Evolutionary conservation across 768 basidiomycete genomes (phyloP).

Genomic region (Lentinula aciculospora): DNA sequence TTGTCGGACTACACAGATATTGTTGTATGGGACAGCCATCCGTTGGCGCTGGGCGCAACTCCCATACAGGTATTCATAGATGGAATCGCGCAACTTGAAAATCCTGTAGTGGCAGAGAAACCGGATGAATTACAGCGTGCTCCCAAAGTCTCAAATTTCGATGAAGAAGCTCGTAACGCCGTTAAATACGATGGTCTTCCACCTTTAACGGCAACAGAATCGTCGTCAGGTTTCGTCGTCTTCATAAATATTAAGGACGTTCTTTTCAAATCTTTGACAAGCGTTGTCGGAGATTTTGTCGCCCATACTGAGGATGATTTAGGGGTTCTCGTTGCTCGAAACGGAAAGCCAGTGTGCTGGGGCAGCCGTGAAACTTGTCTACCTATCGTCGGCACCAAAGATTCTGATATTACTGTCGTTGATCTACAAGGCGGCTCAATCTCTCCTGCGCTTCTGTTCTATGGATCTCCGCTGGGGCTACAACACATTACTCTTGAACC

Average conservation of each 20-base stretch:
- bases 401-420: conserved; percentile 7
- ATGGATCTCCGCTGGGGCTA: conserved; percentile 60
- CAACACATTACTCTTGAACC: conserved; percentile 62
- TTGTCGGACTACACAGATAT: conserved; percentile 31
- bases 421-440: conserved; percentile 64
- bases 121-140: conserved; percentile 41
- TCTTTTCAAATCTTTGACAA: conserved; percentile 17
- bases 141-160: conserved; percentile 53
- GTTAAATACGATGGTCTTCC: conserved; percentile 66
- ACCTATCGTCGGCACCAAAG: conserved; percentile 5
- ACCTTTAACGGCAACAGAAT: conserved; percentile 41
- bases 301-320: conserved; percentile 10
- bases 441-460: conserved; percentile 56
- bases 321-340: conserved; percentile 31
- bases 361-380: conserved; percentile 12
- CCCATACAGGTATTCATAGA: conserved; percentile 82
- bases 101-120: conserved; percentile 34
- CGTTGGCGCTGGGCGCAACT: conserved; percentile 72
- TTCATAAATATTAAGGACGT: conserved; percentile 50
- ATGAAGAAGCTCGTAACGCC: conserved; percentile 51
- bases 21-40: conserved; percentile 71
- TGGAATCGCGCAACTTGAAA: conserved; percentile 59
- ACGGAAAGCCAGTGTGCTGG: conserved; percentile 50
- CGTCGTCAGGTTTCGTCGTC: conserved; percentile 30
- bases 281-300: conserved; percentile 15